phyloP scores from a whole-genome alignment of 345 rosid genomes.

The Orychophragmus violaceus region DNA sequence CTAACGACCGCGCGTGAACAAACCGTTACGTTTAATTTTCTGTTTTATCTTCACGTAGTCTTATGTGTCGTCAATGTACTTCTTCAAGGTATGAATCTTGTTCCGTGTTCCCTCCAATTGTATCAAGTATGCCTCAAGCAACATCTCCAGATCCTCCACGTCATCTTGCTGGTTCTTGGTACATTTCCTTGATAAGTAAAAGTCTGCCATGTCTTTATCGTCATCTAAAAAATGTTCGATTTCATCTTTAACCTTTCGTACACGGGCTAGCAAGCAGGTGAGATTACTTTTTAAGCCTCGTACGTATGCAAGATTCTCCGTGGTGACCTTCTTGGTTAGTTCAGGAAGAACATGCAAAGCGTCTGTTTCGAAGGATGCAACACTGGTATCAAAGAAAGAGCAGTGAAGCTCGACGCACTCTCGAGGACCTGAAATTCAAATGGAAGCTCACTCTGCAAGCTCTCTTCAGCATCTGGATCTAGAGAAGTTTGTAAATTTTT shows the following conservation, averaged over 20 bases:
- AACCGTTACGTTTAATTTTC: no score
- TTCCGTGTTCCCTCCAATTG: constrained; percentile 82
- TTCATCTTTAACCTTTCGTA: constrained; percentile 92
- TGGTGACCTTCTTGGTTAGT: constrained; percentile 78
- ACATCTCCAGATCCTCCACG: constrained; percentile 35
- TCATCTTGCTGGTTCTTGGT: constrained; percentile 52
- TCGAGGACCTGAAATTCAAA: constrained; percentile 93
- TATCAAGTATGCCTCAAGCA: constrained; percentile 90
- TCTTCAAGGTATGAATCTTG: constrained; percentile 87
- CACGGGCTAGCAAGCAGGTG: constrained; percentile 86
- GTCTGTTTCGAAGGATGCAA: constrained; percentile 62
- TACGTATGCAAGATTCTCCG: constrained; percentile 82
- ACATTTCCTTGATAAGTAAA: constrained; percentile 72
- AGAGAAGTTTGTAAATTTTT: constrained; percentile 44
- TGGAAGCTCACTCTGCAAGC: constrained; percentile 70
- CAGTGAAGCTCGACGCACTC: constrained; percentile 78
- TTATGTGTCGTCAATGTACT: constrained; percentile 9
- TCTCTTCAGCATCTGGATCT: constrained; percentile 59
- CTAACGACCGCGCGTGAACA: no score
- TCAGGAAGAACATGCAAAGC: constrained; percentile 86
- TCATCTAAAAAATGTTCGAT: constrained; percentile 79
- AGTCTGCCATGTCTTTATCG: constrained; percentile 75
- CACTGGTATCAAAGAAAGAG: constrained; percentile 51
- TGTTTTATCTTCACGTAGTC: no score
- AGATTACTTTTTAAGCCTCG: constrained; percentile 77